These are phyloP conservation scores for Boletus subparvulus DNA, from an alignment of 768 basidiomycete genomes.

Conservation along the genomic window DNA sequence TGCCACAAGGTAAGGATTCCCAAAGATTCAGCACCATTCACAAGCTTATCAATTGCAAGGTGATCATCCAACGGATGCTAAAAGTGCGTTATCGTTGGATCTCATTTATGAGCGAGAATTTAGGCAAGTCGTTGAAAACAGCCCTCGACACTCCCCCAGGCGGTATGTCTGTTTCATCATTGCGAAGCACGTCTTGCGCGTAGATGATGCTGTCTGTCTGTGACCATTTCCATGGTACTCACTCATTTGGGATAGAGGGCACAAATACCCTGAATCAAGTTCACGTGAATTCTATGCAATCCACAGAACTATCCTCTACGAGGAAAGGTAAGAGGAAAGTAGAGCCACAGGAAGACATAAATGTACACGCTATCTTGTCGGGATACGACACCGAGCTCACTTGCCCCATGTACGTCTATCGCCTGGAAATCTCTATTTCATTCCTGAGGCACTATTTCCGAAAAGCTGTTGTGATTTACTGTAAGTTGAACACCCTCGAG, in stretches of 20 bases:
- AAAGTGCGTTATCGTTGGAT: constrained; percentile 9
- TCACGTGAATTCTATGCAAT: constrained; percentile 4
- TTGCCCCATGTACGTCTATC: constrained; percentile 67
- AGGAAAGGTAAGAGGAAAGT: constrained; percentile 49
- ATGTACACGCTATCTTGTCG: constrained; percentile 36
- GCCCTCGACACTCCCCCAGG: not conserved
- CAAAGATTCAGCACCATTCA: not conserved
- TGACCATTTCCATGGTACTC: constrained; percentile 2
- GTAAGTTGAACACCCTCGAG: constrained; percentile 39
- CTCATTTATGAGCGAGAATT: not conserved
- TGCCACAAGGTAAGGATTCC: constrained; percentile 9
- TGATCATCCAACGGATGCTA: not conserved
- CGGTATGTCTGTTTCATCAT: constrained; percentile 19
- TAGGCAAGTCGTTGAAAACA: not conserved
- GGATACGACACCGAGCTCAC: constrained; percentile 63
- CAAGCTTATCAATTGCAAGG: constrained; percentile 3
- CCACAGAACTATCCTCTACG: constrained; percentile 2
- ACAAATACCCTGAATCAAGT: not conserved
- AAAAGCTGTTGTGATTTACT: constrained; percentile 72
- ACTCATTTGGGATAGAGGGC: constrained; percentile 3
- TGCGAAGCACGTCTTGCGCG: not conserved
- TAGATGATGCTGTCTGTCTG: not conserved
- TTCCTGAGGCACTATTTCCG: not conserved
- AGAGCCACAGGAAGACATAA: constrained; percentile 21
- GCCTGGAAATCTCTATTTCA: not conserved